Conservation (phyloP, 1,284 basidiomycete genomes). For the Irpex sp. region DNA sequence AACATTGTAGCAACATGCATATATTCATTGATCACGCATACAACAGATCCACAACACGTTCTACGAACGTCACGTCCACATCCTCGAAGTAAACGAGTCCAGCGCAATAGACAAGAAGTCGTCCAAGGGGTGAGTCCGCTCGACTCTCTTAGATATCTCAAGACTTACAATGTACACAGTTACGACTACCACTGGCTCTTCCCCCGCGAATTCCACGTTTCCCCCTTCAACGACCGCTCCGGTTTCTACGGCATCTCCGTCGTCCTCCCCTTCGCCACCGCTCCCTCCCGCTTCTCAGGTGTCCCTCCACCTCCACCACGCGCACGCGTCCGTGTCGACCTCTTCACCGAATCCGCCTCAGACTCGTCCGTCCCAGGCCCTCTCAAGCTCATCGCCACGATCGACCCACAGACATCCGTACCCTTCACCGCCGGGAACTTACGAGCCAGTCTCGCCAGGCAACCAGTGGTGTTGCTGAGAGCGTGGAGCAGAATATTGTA, state of each 20-base stretch:
- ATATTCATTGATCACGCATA: not conserved
- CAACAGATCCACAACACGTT: slow-evolving; percentile 76
- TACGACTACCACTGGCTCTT: slow-evolving; percentile 74
- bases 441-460: slow-evolving; percentile 38
- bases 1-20: not conserved
- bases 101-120: slow-evolving; percentile 41
- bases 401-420: slow-evolving; percentile 34
- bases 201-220: slow-evolving; percentile 73
- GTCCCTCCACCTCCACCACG: slow-evolving; percentile 21
- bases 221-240: slow-evolving; percentile 75
- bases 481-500: slow-evolving; percentile 63
- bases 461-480: slow-evolving; percentile 58
- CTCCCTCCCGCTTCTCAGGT: slow-evolving; percentile 28
- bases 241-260: slow-evolving; percentile 63
- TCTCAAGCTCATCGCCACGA: slow-evolving; percentile 48
- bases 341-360: slow-evolving; percentile 27
- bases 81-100: slow-evolving; percentile 36
- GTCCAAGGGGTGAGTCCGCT: slow-evolving; percentile 33
- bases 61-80: slow-evolving; percentile 65
- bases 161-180: not conserved
- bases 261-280: slow-evolving; percentile 34
- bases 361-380: slow-evolving; percentile 24
- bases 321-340: slow-evolving; percentile 43
- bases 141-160: not conserved
- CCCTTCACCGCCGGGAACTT: slow-evolving; percentile 43